These are phyloP conservation scores for Sutorius australiensis DNA, from an alignment of 768 basidiomycete species.

Conservation along the genomic window DNA sequence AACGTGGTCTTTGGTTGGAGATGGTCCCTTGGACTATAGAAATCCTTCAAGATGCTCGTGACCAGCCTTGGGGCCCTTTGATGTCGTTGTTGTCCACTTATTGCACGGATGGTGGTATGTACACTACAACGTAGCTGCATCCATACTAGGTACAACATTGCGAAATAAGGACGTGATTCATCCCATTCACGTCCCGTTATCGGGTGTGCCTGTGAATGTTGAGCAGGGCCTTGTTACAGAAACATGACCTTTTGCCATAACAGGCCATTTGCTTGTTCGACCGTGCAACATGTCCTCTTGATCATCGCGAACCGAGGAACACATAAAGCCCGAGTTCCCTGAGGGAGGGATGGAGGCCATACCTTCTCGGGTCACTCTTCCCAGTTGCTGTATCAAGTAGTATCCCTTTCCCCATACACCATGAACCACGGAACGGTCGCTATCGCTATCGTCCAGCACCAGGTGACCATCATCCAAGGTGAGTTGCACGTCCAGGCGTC, in stretches of 20 bases:
- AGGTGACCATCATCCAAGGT: conserved; percentile 71
- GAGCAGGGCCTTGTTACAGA: conserved; percentile 4
- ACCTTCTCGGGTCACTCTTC: conserved; percentile 1
- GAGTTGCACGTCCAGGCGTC: conserved; percentile 5
- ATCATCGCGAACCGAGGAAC: conserved; percentile 7
- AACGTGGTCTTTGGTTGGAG: too few relatives aligned
- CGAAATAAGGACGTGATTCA: not conserved
- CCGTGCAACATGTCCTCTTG: not conserved
- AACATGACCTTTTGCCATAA: conserved; percentile 1
- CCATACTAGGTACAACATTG: not conserved
- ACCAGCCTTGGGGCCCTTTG: too few relatives aligned
- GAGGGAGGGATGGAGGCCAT: not conserved
- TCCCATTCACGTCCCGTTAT: not conserved
- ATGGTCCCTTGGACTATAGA: too few relatives aligned
- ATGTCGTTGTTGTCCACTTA: too few relatives aligned
- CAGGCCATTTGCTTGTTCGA: conserved; percentile 9
- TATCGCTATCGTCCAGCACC: conserved; percentile 64
- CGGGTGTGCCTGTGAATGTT: not conserved
- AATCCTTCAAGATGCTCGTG: too few relatives aligned
- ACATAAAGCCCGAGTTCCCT: conserved; percentile 22
- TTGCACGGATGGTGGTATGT: too few relatives aligned
- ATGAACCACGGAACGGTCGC: conserved; percentile 59
- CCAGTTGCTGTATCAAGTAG: conserved; percentile 21
- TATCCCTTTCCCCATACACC: conserved; percentile 8
- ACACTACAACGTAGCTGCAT: too few relatives aligned